Percentiles rank a stretch among this genome's conserved stretches.
phyloP scores from a whole-genome alignment of 1,139 yeast genomes.

The Dujonia santamariae region DNA sequence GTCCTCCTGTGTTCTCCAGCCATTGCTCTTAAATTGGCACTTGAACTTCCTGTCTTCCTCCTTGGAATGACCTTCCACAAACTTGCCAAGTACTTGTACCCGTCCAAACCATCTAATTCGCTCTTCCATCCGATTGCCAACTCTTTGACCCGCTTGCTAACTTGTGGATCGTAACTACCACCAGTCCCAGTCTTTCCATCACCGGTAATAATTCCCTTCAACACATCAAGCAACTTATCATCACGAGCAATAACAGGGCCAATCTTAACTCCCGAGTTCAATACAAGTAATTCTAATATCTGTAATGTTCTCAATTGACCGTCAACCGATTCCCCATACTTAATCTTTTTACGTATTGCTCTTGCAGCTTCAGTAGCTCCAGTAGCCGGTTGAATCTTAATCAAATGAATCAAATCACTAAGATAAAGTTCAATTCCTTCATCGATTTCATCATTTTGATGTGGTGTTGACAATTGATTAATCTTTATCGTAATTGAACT shows the following conservation, averaged over 20 bases:
- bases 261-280: conserved; percentile 62
- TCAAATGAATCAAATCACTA: conserved; percentile 36
- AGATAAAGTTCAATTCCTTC: conserved; percentile 34
- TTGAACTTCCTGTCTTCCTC: conserved; percentile 8
- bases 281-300: conserved; percentile 69
- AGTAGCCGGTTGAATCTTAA: conserved; percentile 32
- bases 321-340: conserved; percentile 63
- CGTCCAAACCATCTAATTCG: conserved; percentile 50
- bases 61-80: conserved; percentile 41
- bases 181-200: conserved; percentile 38
- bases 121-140: conserved; percentile 65
- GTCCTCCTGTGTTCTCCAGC: conserved; percentile 10
- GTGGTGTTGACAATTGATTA: conserved; percentile 38
- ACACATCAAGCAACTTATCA: conserved; percentile 63
- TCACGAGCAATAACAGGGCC: conserved; percentile 63
- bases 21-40: too few relatives aligned
- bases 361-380: conserved; percentile 85
- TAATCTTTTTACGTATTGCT: conserved; percentile 81
- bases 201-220: conserved; percentile 47
- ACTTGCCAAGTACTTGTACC: conserved; percentile 48
- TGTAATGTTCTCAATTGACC: conserved; percentile 68
- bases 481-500: conserved; percentile 45
- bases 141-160: conserved; percentile 42
- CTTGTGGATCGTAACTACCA: conserved; percentile 36
- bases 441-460: conserved; percentile 32